A percentile compares a stretch with the other conserved stretches of the same genome.
Conservation (phyloP, 805 yeast genomes). For the Ascoidea tarda region DNA sequence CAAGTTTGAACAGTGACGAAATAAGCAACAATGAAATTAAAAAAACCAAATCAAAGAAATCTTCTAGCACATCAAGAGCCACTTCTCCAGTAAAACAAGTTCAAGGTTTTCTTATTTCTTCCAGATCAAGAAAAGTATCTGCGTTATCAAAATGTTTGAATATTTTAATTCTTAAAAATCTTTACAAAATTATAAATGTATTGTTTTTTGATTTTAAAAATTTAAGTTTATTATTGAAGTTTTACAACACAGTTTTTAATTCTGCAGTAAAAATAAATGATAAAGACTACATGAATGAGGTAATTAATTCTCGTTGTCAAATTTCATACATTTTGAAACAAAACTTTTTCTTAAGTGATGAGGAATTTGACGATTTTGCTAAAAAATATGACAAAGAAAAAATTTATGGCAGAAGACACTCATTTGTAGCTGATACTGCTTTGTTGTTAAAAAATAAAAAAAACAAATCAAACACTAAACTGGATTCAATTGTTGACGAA, state of each 20-base stretch:
- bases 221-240: conserved; percentile 31
- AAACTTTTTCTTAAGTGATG: conserved; percentile 7
- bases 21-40: background rate
- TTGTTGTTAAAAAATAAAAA: background rate
- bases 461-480: background rate
- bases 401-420: too few species aligned
- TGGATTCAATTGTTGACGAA: background rate
- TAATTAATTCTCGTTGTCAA: conserved; percentile 35
- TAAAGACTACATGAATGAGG: conserved; percentile 20
- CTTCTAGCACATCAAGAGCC: background rate
- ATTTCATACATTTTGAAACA: conserved; percentile 19
- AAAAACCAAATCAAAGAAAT: conserved; percentile 1
- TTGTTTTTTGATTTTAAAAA: conserved; percentile 5
- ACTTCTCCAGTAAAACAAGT: background rate
- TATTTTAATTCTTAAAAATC: conserved; percentile 3
- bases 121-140: conserved; percentile 8
- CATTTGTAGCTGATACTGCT: background rate
- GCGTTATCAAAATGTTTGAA: conserved; percentile 46
- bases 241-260: conserved; percentile 35
- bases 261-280: conserved; percentile 30
- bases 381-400: conserved; percentile 15
- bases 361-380: conserved; percentile 20
- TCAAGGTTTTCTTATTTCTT: too few species aligned
- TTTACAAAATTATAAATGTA: conserved; percentile 2
- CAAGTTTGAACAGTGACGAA: background rate